Conservation (phyloP, 352 stramenopile genomes). For the Aphanomyces invadans region DNA sequence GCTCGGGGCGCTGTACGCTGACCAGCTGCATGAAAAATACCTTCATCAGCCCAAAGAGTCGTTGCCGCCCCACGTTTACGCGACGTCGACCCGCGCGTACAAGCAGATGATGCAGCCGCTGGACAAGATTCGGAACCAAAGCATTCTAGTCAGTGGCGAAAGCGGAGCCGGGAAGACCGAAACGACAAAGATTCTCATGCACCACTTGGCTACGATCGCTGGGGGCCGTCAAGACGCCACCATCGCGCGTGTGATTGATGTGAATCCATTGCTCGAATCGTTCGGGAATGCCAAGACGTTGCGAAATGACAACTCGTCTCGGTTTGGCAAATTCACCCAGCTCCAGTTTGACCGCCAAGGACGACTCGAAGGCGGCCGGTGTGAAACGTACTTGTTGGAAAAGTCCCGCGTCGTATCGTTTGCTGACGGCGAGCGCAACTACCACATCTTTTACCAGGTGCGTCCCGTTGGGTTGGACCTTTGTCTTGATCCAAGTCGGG, state of each 20-base stretch:
- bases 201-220: slow-evolving; percentile 75
- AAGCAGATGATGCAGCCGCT: slow-evolving; percentile 67
- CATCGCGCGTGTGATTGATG: slow-evolving; percentile 87
- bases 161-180: slow-evolving; percentile 93
- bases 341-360: slow-evolving; percentile 76
- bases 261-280: slow-evolving; percentile 88
- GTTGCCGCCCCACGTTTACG: slow-evolving; percentile 75
- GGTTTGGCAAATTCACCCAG: slow-evolving; percentile 88
- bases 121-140: slow-evolving; percentile 57
- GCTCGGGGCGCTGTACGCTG: slow-evolving; percentile 87
- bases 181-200: slow-evolving; percentile 94
- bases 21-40: slow-evolving; percentile 81
- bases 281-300: slow-evolving; percentile 94
- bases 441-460: slow-evolving; percentile 97
- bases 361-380: slow-evolving; percentile 80
- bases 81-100: slow-evolving; percentile 76
- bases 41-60: slow-evolving; percentile 57
- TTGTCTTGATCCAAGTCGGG: too few species aligned
- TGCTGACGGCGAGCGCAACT: slow-evolving; percentile 94
- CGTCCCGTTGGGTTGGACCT: too few species aligned
- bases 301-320: slow-evolving; percentile 88
- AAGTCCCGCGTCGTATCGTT: slow-evolving; percentile 94
- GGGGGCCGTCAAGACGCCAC: slow-evolving; percentile 82
- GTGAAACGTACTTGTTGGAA: slow-evolving; percentile 93
- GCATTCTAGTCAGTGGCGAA: slow-evolving; percentile 82